These are phyloP conservation scores for Ophiocordyceps robertsii DNA, from an alignment of 2,329 filamentous ascomycete species.

Conservation along the genomic window DNA sequence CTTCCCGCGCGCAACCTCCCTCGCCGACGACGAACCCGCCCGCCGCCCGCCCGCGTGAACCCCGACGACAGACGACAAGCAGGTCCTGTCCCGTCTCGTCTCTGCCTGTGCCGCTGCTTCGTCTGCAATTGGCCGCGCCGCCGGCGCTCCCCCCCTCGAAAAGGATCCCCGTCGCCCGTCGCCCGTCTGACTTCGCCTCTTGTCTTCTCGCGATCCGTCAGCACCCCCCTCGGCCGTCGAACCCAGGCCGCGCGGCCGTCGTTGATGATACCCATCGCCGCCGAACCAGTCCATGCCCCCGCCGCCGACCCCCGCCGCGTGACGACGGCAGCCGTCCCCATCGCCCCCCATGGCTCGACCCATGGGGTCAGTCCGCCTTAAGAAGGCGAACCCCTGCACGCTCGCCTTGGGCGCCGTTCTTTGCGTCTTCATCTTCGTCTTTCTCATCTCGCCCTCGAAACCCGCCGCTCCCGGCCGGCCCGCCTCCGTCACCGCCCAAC, in stretches of 20 bases:
- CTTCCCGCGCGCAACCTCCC: no score
- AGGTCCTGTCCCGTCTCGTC: no score
- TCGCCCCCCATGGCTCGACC: slow-evolving; percentile 37
- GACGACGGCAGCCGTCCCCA: slow-evolving; percentile 1
- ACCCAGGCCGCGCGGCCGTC: neutral
- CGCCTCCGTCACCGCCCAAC: slow-evolving; percentile 32
- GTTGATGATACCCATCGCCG: neutral
- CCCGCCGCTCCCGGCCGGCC: slow-evolving; percentile 28
- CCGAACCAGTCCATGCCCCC: slow-evolving; percentile 4
- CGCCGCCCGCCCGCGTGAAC: no score
- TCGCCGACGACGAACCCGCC: no score
- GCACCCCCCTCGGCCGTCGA: neutral
- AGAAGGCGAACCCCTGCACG: slow-evolving; percentile 67
- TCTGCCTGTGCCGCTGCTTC: no score
- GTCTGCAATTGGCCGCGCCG: no score
- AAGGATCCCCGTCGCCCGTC: no score
- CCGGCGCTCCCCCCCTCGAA: no score
- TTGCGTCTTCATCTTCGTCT: slow-evolving; percentile 57
- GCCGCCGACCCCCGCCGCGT: slow-evolving; percentile 3
- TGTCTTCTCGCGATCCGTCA: neutral
- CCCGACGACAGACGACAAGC: no score
- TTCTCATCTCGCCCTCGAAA: slow-evolving; percentile 42
- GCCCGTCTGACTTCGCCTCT: no score
- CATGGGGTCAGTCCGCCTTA: slow-evolving; percentile 56
- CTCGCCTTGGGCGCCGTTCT: slow-evolving; percentile 58